Conservation (phyloP, 768 basidiomycete genomes). For the Pulveroboletus sp. region DNA sequence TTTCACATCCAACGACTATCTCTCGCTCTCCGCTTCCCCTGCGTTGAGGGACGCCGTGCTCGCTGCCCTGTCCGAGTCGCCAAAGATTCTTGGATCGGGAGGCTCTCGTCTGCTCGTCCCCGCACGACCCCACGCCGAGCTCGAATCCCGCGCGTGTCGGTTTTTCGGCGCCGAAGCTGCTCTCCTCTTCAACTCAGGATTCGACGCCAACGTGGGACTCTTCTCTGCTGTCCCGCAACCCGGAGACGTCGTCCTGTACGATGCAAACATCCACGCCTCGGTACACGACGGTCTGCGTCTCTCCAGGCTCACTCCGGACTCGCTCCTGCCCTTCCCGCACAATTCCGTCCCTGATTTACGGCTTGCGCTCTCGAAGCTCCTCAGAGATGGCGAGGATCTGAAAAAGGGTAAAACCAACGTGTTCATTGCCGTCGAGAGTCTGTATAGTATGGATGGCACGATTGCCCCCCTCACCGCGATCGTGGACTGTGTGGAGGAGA, state of each 20-base stretch:
- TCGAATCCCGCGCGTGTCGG: constrained; percentile 63
- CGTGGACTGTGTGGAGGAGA: constrained; percentile 53
- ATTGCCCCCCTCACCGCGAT: constrained; percentile 71
- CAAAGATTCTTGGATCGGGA: constrained; percentile 76
- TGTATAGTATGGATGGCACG: constrained; percentile 97
- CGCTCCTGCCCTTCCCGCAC: constrained; percentile 57
- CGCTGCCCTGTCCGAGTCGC: constrained; percentile 40
- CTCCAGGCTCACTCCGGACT: constrained; percentile 39
- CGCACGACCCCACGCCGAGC: constrained; percentile 47
- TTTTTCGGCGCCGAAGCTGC: constrained; percentile 66
- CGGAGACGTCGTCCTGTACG: constrained; percentile 74
- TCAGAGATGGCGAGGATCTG: constrained; percentile 34
- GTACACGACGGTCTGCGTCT: constrained; percentile 88
- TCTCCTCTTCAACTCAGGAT: constrained; percentile 88
- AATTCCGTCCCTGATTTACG: constrained; percentile 58
- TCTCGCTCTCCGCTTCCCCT: constrained; percentile 66
- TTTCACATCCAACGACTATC: constrained; percentile 92
- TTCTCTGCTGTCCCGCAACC: constrained; percentile 76
- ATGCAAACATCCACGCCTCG: constrained; percentile 86
- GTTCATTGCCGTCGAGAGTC: constrained; percentile 82
- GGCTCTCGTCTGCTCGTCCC: constrained; percentile 82
- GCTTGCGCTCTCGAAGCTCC: constrained; percentile 38
- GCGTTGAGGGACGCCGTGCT: constrained; percentile 58
- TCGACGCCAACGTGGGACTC: constrained; percentile 87
- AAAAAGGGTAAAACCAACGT: constrained; percentile 42